phyloP scores from a whole-genome alignment of 2,329 filamentous ascomycete genomes.

The Pseudophaeomoniella oleicola region DNA sequence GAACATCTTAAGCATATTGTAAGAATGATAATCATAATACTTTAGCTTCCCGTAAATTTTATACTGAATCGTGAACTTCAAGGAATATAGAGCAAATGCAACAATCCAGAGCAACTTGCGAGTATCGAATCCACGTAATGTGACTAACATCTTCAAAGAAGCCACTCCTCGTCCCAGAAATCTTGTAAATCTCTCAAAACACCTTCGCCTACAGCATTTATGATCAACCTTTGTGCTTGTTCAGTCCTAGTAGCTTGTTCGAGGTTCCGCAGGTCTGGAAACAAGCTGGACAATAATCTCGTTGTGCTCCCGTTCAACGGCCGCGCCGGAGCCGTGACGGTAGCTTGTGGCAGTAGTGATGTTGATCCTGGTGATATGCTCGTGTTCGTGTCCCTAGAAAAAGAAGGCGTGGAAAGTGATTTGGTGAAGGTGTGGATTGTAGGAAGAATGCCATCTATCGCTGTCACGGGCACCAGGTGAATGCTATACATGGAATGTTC shows the following conservation, averaged over 20 bases:
- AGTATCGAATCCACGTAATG: too few species aligned
- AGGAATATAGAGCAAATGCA: too few species aligned
- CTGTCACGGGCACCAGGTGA: neutral
- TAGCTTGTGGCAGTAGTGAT: constrained; percentile 2
- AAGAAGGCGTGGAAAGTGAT: neutral
- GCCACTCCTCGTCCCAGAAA: constrained; percentile 12
- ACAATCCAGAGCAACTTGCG: too few species aligned
- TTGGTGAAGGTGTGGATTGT: neutral
- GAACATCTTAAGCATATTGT: too few species aligned
- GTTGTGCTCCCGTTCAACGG: constrained; percentile 14
- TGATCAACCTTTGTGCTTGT: constrained; percentile 4
- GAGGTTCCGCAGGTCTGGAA: constrained; percentile 10
- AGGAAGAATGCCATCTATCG: neutral
- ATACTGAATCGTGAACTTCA: too few species aligned
- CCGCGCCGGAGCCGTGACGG: constrained; percentile 7
- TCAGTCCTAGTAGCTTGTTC: constrained; percentile 9
- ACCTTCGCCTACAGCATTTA: constrained; percentile 3
- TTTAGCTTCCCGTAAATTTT: too few species aligned
- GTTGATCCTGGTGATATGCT: too few species aligned
- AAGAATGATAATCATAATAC: too few species aligned
- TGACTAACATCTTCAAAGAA: constrained; percentile 3
- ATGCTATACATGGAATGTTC: constrained; percentile 3
- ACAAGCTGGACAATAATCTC: constrained; percentile 18
- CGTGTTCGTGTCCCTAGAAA: too few species aligned
- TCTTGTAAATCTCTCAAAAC: constrained; percentile 7